These are phyloP conservation scores for Entonaema liquescens DNA, from an alignment of 495 filamentous ascomycete genomes.

Conservation along the genomic window DNA sequence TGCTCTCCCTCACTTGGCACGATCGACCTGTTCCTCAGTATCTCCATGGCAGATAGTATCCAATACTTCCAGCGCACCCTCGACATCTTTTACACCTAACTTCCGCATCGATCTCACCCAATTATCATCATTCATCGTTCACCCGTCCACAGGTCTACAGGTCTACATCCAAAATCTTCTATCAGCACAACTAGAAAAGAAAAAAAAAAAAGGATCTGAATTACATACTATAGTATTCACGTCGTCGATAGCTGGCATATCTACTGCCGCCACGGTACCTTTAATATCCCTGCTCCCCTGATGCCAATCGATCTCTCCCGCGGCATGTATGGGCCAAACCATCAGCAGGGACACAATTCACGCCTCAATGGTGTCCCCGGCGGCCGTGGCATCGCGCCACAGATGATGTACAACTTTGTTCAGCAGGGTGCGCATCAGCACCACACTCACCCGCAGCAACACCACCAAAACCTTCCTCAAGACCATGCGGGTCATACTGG, in stretches of 20 bases:
- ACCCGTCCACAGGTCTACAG: neutral
- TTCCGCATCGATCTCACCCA: neutral
- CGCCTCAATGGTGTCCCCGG: constrained; percentile 65
- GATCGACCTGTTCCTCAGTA: constrained; percentile 19
- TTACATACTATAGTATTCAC: neutral
- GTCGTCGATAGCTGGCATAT: neutral
- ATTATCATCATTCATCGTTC: neutral
- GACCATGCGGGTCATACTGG: constrained; percentile 71
- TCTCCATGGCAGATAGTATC: constrained; percentile 37
- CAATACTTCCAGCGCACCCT: constrained; percentile 20
- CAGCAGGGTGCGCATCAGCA: constrained; percentile 72
- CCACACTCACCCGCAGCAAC: constrained; percentile 73
- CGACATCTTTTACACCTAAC: constrained; percentile 18
- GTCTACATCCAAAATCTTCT: neutral
- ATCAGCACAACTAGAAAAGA: constrained; percentile 13
- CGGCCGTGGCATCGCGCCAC: constrained; percentile 61
- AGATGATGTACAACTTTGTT: constrained; percentile 72
- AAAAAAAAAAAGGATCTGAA: constrained; percentile 3
- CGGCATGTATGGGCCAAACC: constrained; percentile 83
- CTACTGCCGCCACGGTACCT: neutral
- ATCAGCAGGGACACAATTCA: constrained; percentile 82
- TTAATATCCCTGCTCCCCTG: neutral
- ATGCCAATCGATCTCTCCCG: constrained; percentile 11
- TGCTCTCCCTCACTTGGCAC: constrained; percentile 10
- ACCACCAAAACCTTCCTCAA: constrained; percentile 74